Base-by-base conservation (phyloP, 2,329 filamentous ascomycete genomes). In the Neofusicoccum ribis region DNA sequence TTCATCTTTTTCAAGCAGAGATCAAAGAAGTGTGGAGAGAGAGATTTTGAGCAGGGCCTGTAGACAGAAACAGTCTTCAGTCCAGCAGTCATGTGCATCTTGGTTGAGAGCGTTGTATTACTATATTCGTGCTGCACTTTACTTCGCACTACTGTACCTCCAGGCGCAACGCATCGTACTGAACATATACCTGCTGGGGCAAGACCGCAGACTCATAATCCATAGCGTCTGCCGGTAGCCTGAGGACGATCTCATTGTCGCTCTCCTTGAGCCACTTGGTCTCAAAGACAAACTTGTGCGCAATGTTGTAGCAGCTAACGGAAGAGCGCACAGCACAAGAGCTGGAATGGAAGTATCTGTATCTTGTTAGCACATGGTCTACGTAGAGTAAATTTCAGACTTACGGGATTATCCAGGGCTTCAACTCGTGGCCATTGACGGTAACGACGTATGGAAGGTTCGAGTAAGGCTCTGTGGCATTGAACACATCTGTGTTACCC, bases 101-200 rank as follows among this genome's bases (percentile, higher is more conserved):
- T 31, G 27, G 27, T 5, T 31, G 5, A 31, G 6, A 31, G 27
- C 6, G 4, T 31, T 31, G 27, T 31, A 31, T 31, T 7, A 7
- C 5, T 31, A 31, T 31, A 31, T 31, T 31, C 4, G 5, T 31
- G 27, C 27, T 7, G 27, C 27, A 31, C 5, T 31, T 1, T 31
- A 31, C 27, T 31, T 31, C 27, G 27, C 5, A 36, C 44, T n/a
- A 83, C 63, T 73, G 72, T 31, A 89, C 71, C 70, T 89, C 87
- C 52, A 89, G 70, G 59, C 87, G 79, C 71, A 89, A 70, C 2
- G 88, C 87, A 76, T 89, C 87, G 68, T 90, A 89, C 77, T 89
- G 86, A 5, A 89, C 83, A 73, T 89, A 89, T 0, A 87, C 79
- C 0, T 81, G 82, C 49, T 76, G 75, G 0, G 86, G 81, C 64